These are phyloP conservation scores for Remersonia thermophila DNA, from an alignment of 2,329 filamentous ascomycete species.

Conservation along the genomic window DNA sequence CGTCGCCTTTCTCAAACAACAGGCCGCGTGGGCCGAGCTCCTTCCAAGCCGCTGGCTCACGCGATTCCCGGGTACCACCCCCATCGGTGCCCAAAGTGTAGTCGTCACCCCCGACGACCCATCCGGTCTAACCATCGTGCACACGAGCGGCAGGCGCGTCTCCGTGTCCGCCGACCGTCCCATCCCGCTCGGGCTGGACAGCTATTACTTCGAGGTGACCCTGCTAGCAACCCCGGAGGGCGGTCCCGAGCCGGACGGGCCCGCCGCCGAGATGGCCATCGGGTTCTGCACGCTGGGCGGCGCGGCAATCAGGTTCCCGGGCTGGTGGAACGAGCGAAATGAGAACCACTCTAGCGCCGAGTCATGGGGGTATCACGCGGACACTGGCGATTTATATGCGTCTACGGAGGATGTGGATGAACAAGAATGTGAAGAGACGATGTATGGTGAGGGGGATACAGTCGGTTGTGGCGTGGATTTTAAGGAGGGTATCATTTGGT, in stretches of 20 bases:
- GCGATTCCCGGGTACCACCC: conserved; percentile 3
- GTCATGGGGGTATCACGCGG: conserved; percentile 12
- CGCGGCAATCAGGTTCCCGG: conserved; percentile 12
- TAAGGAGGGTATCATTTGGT: conserved; percentile 8
- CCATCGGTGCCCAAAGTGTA: conserved; percentile 2
- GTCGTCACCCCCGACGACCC: no score
- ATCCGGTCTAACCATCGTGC: background rate
- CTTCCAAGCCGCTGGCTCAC: conserved; percentile 9
- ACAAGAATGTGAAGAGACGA: background rate
- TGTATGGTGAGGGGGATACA: conserved; percentile 9
- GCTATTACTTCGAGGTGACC: conserved; percentile 15
- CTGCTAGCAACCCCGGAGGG: background rate
- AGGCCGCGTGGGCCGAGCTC: conserved; percentile 7
- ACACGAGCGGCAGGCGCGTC: conserved; percentile 1
- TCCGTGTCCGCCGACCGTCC: conserved; percentile 12
- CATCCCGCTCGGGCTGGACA: conserved; percentile 11
- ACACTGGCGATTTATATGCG: conserved; percentile 9
- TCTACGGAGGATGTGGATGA: conserved; percentile 1
- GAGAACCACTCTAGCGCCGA: background rate
- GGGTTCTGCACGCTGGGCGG: conserved; percentile 14
- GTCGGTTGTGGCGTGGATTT: conserved; percentile 14
- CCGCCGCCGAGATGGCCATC: conserved; percentile 9
- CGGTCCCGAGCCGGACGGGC: no score
- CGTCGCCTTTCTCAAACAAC: conserved; percentile 10
- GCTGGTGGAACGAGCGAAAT: conserved; percentile 2